These are phyloP conservation scores for Backusella liffmaniae DNA, from an alignment of 192 early-diverging fungal species.

Conservation along the genomic window DNA sequence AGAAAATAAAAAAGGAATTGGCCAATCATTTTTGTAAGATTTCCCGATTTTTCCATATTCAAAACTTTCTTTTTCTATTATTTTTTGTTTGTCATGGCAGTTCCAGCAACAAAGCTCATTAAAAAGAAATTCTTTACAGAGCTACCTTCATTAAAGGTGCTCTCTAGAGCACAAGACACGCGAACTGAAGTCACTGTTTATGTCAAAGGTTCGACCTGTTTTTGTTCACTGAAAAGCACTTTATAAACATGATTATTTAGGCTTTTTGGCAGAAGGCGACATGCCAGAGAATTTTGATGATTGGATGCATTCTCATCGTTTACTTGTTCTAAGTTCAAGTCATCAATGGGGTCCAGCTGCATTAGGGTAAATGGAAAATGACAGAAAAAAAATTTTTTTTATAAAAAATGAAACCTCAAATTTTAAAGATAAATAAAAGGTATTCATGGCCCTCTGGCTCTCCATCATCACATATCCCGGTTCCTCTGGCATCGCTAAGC, in stretches of 20 bases:
- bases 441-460: conserved; percentile 38
- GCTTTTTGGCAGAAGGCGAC: conserved; percentile 37
- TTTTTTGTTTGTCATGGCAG: neutral
- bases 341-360: conserved; percentile 31
- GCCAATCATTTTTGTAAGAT: neutral
- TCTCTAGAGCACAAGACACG: conserved; percentile 12
- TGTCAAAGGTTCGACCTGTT: conserved; percentile 25
- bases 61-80: neutral
- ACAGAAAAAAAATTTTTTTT: neutral
- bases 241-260: neutral
- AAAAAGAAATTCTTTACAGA: conserved; percentile 27
- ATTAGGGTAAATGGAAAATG: conserved; percentile 24
- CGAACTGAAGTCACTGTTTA: conserved; percentile 34
- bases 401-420: neutral
- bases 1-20: neutral
- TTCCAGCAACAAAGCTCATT: neutral
- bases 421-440: neutral
- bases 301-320: conserved; percentile 36
- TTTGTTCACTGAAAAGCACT: neutral
- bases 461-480: conserved; percentile 15
- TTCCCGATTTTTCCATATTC: neutral
- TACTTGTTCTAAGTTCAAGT: conserved; percentile 22
- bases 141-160: conserved; percentile 23
- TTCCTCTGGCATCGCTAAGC: conserved; percentile 30
- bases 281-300: conserved; percentile 35